phyloP scores from a whole-genome alignment of 192 early-diverging fungal species.

The Backusella westeae region DNA sequence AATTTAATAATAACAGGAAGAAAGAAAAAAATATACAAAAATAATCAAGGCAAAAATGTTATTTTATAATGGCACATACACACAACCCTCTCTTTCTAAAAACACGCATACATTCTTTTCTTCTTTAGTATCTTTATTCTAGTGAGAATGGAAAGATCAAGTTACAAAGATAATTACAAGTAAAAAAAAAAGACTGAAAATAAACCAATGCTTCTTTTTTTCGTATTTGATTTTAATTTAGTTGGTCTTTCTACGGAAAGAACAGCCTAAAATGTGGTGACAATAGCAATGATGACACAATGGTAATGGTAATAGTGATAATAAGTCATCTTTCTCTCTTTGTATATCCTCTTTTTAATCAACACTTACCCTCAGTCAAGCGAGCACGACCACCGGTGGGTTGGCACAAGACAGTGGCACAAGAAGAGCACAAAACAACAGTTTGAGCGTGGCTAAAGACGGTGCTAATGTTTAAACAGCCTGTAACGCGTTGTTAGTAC shows the following conservation, averaged over 20 bases:
- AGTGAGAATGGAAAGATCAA: too few relatives aligned
- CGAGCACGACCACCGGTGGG: constrained; percentile 99
- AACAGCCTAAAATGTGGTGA: constrained; percentile 13
- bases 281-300: too few relatives aligned
- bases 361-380: constrained; percentile 83
- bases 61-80: too few relatives aligned
- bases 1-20: too few relatives aligned
- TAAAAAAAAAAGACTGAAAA: not conserved
- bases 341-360: too few relatives aligned
- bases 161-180: not conserved
- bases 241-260: constrained; percentile 42
- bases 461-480: constrained; percentile 96
- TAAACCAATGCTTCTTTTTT: constrained; percentile 10
- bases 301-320: not conserved
- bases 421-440: constrained; percentile 94
- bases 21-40: not conserved
- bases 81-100: too few relatives aligned
- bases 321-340: too few relatives aligned
- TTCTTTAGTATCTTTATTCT: too few relatives aligned
- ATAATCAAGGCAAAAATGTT: too few relatives aligned
- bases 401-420: constrained; percentile 97
- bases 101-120: too few relatives aligned
- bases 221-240: constrained; percentile 22
- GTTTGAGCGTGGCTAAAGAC: constrained; percentile 99
- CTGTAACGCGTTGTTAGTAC: constrained; percentile 25